Conservation (phyloP, 1,284 basidiomycete genomes). For the Microbotryomycetes sp. region DNA sequence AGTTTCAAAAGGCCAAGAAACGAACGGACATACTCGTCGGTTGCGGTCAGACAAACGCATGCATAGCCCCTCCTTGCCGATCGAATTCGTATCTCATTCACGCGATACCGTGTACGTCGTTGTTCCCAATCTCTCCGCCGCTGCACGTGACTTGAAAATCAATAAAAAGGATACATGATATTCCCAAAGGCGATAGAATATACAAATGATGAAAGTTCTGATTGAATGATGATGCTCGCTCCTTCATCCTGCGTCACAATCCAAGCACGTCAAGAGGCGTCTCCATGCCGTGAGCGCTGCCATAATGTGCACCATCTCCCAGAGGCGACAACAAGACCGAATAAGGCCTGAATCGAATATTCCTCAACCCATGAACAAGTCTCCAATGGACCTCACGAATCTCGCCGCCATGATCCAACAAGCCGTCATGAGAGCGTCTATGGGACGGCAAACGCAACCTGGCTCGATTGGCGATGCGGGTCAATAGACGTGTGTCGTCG, state of each 20-base stretch:
- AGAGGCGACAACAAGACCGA: not conserved
- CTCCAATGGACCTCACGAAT: conserved; percentile 22
- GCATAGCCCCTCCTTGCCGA: too few relatives aligned
- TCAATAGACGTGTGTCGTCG: conserved; percentile 33
- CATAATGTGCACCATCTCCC: not conserved
- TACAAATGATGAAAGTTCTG: too few relatives aligned
- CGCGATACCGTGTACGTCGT: too few relatives aligned
- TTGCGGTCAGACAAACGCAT: too few relatives aligned
- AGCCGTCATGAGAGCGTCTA: conserved; percentile 11
- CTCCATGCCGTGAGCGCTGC: conserved; percentile 11
- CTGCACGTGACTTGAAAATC: too few relatives aligned
- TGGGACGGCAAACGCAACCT: conserved; percentile 22
- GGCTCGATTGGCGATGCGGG: conserved; percentile 29
- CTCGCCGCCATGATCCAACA: conserved; percentile 8
- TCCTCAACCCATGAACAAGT: conserved; percentile 13
- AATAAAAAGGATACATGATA: too few relatives aligned
- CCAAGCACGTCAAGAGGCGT: conserved; percentile 24
- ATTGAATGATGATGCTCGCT: too few relatives aligned
- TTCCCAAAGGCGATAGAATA: too few relatives aligned
- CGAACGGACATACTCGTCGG: too few relatives aligned
- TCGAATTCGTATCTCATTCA: too few relatives aligned
- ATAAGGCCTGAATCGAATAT: conserved; percentile 14
- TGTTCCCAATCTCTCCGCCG: too few relatives aligned
- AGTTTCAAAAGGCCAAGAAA: not conserved
- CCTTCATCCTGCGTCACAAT: too few relatives aligned